Evolutionary conservation across 179 eudicot species (phyloP).

Genomic region (Pouteria campechiana): DNA sequence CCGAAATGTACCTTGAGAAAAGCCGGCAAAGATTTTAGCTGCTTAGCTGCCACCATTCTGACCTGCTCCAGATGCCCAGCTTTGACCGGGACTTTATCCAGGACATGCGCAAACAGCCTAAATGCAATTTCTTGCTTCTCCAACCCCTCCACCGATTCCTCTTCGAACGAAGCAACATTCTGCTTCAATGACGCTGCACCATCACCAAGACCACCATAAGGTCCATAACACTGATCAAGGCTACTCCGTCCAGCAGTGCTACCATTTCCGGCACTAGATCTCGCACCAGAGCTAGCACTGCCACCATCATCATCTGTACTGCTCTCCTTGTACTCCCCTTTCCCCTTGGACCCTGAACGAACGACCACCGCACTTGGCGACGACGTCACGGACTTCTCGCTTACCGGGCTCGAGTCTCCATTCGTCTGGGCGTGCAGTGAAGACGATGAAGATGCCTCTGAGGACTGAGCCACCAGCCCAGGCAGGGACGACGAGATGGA

Average conservation of each 20-base stretch:
- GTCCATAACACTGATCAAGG: constrained; percentile 28
- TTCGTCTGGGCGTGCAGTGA: constrained; percentile 68
- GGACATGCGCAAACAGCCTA: constrained; percentile 46
- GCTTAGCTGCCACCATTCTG: constrained; percentile 50
- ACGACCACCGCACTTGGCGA: no score
- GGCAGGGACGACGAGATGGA: constrained; percentile 30
- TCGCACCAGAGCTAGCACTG: constrained; percentile 27
- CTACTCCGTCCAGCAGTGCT: constrained; percentile 31
- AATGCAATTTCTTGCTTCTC: constrained; percentile 76
- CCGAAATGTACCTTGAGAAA: constrained; percentile 71
- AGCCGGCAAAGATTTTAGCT: constrained; percentile 53
- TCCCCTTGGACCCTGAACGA: no score
- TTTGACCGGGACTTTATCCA: constrained; percentile 47
- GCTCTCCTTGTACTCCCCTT: no score
- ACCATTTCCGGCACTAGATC: constrained; percentile 38
- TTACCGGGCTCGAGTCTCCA: constrained; percentile 35
- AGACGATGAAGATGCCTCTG: constrained; percentile 46
- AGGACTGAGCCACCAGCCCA: constrained; percentile 10
- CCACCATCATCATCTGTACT: constrained; percentile 40
- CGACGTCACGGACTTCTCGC: no score
- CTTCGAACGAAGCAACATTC: constrained; percentile 50
- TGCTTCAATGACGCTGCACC: constrained; percentile 22
- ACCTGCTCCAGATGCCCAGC: constrained; percentile 64
- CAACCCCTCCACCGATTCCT: constrained; percentile 63
- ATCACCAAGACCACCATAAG: constrained; percentile 16